Evolutionary conservation across 768 basidiomycete species (phyloP).

Genomic region (Termitomyces sp.): DNA sequence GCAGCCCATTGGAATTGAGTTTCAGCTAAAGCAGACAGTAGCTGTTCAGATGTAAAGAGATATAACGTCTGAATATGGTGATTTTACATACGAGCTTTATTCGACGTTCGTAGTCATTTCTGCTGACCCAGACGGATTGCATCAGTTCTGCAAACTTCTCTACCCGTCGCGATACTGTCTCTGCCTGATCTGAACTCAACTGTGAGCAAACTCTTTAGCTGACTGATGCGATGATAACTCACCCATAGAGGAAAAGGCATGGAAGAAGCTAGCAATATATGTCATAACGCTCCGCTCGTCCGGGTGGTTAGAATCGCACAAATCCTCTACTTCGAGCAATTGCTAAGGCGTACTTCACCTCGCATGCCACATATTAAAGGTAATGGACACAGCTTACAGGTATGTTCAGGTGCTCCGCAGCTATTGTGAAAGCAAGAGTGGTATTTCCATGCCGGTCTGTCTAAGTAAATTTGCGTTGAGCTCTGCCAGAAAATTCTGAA

Average conservation of each 20-base stretch:
- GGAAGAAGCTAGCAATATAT: slow-evolving; percentile 96
- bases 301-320: slow-evolving; percentile 82
- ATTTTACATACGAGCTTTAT: slow-evolving; percentile 52
- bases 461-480: slow-evolving; percentile 29
- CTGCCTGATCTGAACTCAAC: slow-evolving; percentile 71
- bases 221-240: not conserved
- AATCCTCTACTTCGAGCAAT: slow-evolving; percentile 93
- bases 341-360: slow-evolving; percentile 43
- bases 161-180: slow-evolving; percentile 89
- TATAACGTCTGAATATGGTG: not conserved
- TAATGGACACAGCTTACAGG: slow-evolving; percentile 52
- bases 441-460: slow-evolving; percentile 80
- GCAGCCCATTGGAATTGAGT: slow-evolving; percentile 69
- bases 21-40: slow-evolving; percentile 61
- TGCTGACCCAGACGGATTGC: slow-evolving; percentile 84
- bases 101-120: slow-evolving; percentile 91
- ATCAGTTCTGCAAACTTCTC: slow-evolving; percentile 96
- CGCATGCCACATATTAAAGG: not conserved
- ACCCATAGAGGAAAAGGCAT: slow-evolving; percentile 98
- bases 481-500: not conserved
- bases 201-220: slow-evolving; percentile 1
- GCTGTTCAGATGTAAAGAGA: slow-evolving; percentile 28
- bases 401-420: slow-evolving; percentile 84
- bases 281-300: slow-evolving; percentile 99
- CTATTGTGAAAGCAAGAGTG: slow-evolving; percentile 79